Evolutionary conservation across 306 rosid genomes (phyloP), one percentile per base, ranked within the genome.

Genomic region (Cyamopsis tetragonoloba): DNA sequence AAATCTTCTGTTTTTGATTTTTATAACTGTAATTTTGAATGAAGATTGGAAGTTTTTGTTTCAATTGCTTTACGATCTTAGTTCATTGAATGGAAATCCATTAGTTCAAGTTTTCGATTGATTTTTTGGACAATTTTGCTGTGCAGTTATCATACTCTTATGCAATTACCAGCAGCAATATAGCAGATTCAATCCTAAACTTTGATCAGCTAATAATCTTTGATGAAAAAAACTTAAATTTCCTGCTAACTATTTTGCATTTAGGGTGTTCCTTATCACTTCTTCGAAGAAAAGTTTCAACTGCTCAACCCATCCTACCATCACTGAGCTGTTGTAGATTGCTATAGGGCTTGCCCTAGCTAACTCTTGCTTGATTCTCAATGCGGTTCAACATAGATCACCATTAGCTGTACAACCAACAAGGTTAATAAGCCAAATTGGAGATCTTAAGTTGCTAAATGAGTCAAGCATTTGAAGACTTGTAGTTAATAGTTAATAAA

Each of bases 41-140:
- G 20, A 50, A 62, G 13, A 32, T 64, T 74, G 24, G 54, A 18
- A 31, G 50, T 75, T 18, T 61, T 59, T 75, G 55, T 43, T 75
- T 60, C 22, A 49, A 14, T 39, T 54, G 39, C 35, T 75, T 26
- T 67, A 48, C 28, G 30, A 44, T 35, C 48, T 35, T 49, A 18
- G 17, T 46, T 44, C 46, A 22, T 32, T 71, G 44, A 46, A 13
- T 42, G 31, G 26, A 20, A 57, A 13, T 58, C 28, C 7, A 31
- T 44, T 5, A 22, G 22, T 59, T 55, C 32, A 9, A 32, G 31
- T 49, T 60, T 34, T 15, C 54, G n/a, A 66, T 49, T 20, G 48
- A 66, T 38, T 10, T 22, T 23, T 38, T 20, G 7, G 53, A 26
- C 37, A 15, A 35, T 23, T 66, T 50, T 39, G 4, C 50, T 24